phyloP scores from a whole-genome alignment of 345 rosid genomes.

The rapeseed (Brassica napus) region Da-Ae NC_063452.1:61784001-61784500 shows the following conservation, averaged over 20 bases:
- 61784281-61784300: conserved; percentile 45
- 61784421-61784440: not conserved
- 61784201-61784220: conserved; percentile 12
- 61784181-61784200: not conserved
- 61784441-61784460: conserved; percentile 63
- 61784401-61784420: not conserved
- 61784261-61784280: conserved; percentile 67
- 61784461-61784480: conserved; percentile 85
- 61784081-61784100: conserved; percentile 87
- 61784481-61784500: conserved; percentile 65
- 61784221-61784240: conserved; percentile 51
- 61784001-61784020: not conserved
- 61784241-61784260: conserved; percentile 64
- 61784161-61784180: conserved; percentile 5
- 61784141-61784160: not conserved
- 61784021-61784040: conserved; percentile 34
- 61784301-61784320: conserved; percentile 47
- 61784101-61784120: conserved; percentile 61
- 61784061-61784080: conserved; percentile 87
- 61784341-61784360: conserved; percentile 60
- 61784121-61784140: conserved; percentile 69
- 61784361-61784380: not conserved
- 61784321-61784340: conserved; percentile 62
- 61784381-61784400: not conserved
- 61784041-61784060: conserved; percentile 96